Percentiles rank a stretch among this genome's conserved stretches.
Evolutionary conservation across 2,329 filamentous ascomycete species (phyloP).

Genomic region (Emydomyces testavorans): DNA sequence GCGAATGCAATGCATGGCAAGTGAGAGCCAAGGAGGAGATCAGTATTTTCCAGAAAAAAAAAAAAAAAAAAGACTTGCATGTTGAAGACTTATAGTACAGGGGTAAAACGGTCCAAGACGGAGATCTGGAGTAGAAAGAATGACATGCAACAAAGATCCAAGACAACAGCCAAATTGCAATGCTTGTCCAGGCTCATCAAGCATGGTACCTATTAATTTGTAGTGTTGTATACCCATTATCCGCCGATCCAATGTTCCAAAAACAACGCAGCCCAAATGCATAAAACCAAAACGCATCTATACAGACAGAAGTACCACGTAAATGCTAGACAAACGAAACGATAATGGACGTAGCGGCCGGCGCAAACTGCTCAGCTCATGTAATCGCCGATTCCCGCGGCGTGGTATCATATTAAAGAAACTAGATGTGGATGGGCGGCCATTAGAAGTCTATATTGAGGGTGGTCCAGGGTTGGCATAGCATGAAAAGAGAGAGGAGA

Average conservation of each 20-base stretch:
- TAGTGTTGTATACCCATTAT: neutral
- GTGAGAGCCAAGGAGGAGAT: too few species aligned
- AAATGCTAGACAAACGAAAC: neutral
- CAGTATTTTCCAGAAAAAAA: too few species aligned
- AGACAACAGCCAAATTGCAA: neutral
- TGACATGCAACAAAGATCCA: neutral
- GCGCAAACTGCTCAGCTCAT: neutral
- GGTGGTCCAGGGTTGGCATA: neutral
- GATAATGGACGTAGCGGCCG: neutral
- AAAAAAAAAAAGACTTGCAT: neutral
- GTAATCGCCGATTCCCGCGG: conserved; percentile 4
- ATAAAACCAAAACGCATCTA: neutral
- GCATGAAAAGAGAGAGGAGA: neutral
- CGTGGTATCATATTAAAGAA: conserved; percentile 4
- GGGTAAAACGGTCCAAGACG: neutral
- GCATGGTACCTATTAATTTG: neutral
- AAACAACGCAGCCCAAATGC: neutral
- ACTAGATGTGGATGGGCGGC: too few species aligned
- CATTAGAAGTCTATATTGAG: neutral
- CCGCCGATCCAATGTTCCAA: neutral
- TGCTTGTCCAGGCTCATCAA: neutral
- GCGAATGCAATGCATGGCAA: too few species aligned
- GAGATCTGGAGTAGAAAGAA: neutral
- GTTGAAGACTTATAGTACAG: neutral
- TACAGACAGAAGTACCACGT: neutral